phyloP scores from a whole-genome alignment of 352 stramenopile species.

The Plasmopara viticola region DNA sequence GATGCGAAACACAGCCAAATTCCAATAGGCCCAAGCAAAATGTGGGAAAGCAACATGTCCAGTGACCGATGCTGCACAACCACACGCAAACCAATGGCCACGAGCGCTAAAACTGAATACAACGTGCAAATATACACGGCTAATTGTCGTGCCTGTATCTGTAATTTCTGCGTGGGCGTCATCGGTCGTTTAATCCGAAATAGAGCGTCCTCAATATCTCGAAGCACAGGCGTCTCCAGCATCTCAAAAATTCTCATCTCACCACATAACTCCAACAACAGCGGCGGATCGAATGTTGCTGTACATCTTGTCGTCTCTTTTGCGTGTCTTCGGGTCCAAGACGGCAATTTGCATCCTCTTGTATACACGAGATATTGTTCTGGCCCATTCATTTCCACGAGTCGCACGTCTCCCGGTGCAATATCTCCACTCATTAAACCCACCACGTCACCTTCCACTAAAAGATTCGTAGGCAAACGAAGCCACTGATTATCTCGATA shows the following conservation, averaged over 20 bases:
- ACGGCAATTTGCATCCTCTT: constrained; percentile 57
- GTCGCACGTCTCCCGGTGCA: constrained; percentile 52
- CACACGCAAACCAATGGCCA: constrained; percentile 59
- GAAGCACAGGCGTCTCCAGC: constrained; percentile 73
- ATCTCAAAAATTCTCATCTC: constrained; percentile 86
- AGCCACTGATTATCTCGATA: constrained; percentile 80
- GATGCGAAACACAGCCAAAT: constrained; percentile 85
- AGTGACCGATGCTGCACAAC: constrained; percentile 64
- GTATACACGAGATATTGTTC: constrained; percentile 30
- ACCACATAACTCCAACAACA: constrained; percentile 74
- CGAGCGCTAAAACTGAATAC: constrained; percentile 61
- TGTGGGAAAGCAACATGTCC: constrained; percentile 60
- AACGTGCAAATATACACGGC: constrained; percentile 58
- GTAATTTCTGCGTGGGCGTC: constrained; percentile 76
- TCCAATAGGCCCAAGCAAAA: constrained; percentile 62
- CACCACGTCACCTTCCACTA: constrained; percentile 74
- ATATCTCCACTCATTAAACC: constrained; percentile 81
- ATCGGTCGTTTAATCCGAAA: constrained; percentile 61
- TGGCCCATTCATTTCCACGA: constrained; percentile 16
- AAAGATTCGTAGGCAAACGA: constrained; percentile 74
- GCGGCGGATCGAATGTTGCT: constrained; percentile 65
- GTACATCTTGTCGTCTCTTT: constrained; percentile 59
- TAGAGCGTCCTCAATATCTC: constrained; percentile 74
- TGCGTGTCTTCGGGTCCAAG: constrained; percentile 33
- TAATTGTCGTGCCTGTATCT: constrained; percentile 43